Base-by-base conservation (phyloP, 495 filamentous ascomycete species). In the Amorphotheca resinae region DNA sequence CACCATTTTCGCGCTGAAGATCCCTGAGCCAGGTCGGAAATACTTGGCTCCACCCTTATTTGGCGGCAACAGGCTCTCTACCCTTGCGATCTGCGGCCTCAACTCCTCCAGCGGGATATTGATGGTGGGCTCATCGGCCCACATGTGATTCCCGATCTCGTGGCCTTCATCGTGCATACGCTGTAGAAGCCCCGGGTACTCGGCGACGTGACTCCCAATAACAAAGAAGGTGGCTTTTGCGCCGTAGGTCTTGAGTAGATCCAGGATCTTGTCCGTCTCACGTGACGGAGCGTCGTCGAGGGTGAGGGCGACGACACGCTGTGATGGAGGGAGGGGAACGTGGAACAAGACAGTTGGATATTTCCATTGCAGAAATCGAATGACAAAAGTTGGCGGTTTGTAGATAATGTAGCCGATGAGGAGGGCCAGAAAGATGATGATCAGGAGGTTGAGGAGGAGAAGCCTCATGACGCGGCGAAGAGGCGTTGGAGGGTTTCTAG, bases 251-350 rank as follows among this genome's bases (percentile, higher is more conserved):
- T 70, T 59, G 0, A 94, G 65, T 0, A 81, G 56, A 22, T 72
- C 60, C 30, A 87, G 65, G 30, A 95, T 87, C 25, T 74, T 69
- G n/a, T 52, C 45, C 1, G 87, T 93, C 55, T 84, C 73, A 33
- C 70, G 60, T 1, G 80, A 84, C 2, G 86, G 86, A 15, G 73
- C 79, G 62, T 93, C 86, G 63, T 93, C 86, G 58, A 94, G 80
- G 3, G 83, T 89, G 21, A 94, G 69, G 1, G 83, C 86, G 11
- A 91, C 68, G 5, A 85, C 53, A 44, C 79, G 80, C 38, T 67
- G 61, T 21, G 58, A 43, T 0, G 71, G 65, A 1, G 60, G 59
- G 8, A 70, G 60, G 7, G 68, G 61, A 11, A 83, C 64, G 36
- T 77, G 77, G 66, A 75, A 93, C 33, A 93, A 68, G 15, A 88